phyloP scores from a whole-genome alignment of 2,329 filamentous ascomycete genomes.

The Incumbomyces delicatus region DNA sequence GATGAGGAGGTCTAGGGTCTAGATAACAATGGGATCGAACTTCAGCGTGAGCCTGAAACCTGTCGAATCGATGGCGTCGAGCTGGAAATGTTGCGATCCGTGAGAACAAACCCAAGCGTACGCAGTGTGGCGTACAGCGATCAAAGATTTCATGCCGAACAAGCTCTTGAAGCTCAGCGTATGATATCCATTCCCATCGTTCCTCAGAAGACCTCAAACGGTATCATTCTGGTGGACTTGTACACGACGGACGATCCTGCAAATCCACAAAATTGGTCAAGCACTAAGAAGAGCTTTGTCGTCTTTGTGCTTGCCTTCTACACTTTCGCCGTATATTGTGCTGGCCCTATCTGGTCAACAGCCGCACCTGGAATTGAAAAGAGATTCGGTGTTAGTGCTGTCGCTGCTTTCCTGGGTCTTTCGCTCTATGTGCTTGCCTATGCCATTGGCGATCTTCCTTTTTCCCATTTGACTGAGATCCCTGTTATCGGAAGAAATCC shows the following conservation, averaged over 20 bases:
- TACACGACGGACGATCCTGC: constrained; percentile 21
- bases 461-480: constrained; percentile 58
- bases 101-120: too few relatives aligned
- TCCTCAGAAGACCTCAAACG: constrained; percentile 17
- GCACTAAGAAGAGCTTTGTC: constrained; percentile 16
- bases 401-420: constrained; percentile 16
- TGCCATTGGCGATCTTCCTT: constrained; percentile 27
- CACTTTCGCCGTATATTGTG: constrained; percentile 21
- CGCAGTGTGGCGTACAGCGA: too few relatives aligned
- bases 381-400: constrained; percentile 13
- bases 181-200: too few relatives aligned
- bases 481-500: constrained; percentile 57
- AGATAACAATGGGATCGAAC: too few relatives aligned
- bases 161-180: constrained; percentile 13
- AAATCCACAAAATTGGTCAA: constrained; percentile 23
- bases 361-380: constrained; percentile 15
- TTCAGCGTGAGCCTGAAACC: too few relatives aligned
- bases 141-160: too few relatives aligned
- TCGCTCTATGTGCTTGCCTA: constrained; percentile 22
- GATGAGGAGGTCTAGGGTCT: too few relatives aligned
- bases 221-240: constrained; percentile 18
- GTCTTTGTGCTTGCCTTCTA: constrained; percentile 21
- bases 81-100: too few relatives aligned
- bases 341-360: constrained; percentile 19
- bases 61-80: too few relatives aligned